These are phyloP conservation scores for Pouteria glomerata DNA, from an alignment of 148 eudicot species.

Conservation along the genomic window DNA sequence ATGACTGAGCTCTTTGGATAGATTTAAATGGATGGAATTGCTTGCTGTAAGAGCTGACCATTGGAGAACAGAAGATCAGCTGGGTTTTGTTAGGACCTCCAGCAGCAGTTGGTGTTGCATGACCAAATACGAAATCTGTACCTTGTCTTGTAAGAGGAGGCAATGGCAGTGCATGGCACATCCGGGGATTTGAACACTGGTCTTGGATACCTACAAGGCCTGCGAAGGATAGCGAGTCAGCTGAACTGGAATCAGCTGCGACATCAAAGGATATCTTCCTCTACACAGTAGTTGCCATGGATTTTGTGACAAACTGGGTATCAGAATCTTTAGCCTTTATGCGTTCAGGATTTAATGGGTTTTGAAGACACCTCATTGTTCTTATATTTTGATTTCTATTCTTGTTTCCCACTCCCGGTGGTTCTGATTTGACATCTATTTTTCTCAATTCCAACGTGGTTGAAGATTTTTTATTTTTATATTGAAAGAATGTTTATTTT, in stretches of 20 bases:
- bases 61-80: conserved; percentile 6
- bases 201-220: conserved; percentile 18
- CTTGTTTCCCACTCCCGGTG: not conserved
- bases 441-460: no score
- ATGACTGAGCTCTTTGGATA: not conserved
- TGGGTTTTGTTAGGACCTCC: not conserved
- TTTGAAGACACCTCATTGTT: conserved; percentile 9
- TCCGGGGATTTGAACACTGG: not conserved
- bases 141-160: not conserved
- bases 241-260: conserved; percentile 9
- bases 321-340: not conserved
- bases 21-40: not conserved
- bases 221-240: conserved; percentile 23
- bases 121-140: not conserved
- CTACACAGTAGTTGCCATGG: conserved; percentile 11
- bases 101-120: not conserved
- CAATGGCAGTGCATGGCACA: not conserved
- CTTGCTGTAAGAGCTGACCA: not conserved
- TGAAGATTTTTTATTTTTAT: no score
- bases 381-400: conserved; percentile 1
- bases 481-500: no score
- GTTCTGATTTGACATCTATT: no score
- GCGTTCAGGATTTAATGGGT: not conserved
- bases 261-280: conserved; percentile 15
- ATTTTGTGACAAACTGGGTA: not conserved